Evolutionary conservation across 306 rosid genomes (phyloP).

Genomic region (Prunus dulcis): DNA sequence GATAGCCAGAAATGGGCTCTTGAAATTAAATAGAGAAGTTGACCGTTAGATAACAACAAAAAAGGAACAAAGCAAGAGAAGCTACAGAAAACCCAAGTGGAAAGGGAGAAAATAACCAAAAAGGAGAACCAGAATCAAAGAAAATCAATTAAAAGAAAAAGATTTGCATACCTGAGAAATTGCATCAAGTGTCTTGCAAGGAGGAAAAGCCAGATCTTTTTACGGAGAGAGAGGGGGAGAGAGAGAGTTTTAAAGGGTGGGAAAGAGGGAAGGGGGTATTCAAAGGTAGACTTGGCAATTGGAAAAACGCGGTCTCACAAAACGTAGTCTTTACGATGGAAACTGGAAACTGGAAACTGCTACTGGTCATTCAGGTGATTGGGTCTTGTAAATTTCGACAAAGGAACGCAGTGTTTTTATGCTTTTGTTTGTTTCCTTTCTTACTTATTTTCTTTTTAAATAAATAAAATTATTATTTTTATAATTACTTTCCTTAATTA

Average conservation of each 20-base stretch:
- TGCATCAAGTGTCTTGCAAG: neutral
- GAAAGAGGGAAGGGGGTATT: constrained; percentile 19
- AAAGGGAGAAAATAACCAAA: constrained; percentile 8
- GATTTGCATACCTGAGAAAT: constrained; percentile 46
- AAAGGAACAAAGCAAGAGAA: neutral
- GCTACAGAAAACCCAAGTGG: constrained; percentile 21
- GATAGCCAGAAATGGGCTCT: neutral
- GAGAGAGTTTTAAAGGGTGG: constrained; percentile 12
- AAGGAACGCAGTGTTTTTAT: neutral
- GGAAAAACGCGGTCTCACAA: neutral
- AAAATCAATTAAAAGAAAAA: constrained; percentile 10
- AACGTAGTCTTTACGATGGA: neutral
- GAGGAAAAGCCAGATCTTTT: constrained; percentile 15
- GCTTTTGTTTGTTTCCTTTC: neutral
- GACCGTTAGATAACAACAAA: constrained; percentile 20
- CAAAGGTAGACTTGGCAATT: constrained; percentile 28
- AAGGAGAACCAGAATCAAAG: constrained; percentile 32
- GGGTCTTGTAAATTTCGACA: neutral
- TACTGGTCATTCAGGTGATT: neutral
- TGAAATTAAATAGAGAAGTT: constrained; percentile 5
- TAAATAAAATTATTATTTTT: too few species aligned
- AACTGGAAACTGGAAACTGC: constrained; percentile 27
- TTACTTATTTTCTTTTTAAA: neutral
- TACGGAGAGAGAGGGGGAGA: neutral
- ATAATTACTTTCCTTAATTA: neutral